Evolutionary conservation across 1,284 basidiomycete genomes (phyloP).

Genomic region (Ceratobasidium sp.): DNA sequence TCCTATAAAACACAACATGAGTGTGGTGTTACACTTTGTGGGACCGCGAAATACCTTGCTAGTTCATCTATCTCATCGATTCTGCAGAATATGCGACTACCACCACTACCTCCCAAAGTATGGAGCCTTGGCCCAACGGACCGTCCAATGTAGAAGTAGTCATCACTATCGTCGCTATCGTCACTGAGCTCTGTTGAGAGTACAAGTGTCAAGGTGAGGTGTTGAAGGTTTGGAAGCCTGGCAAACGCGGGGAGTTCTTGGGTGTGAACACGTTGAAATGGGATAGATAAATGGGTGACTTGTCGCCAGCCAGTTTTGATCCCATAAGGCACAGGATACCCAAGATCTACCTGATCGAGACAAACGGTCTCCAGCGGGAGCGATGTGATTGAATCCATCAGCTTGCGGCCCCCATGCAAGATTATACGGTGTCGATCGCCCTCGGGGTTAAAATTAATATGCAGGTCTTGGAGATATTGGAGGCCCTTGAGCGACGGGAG

Average conservation of each 20-base stretch:
- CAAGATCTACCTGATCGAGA: not conserved
- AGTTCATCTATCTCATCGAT: not conserved
- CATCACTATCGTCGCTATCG: not conserved
- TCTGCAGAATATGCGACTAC: not conserved
- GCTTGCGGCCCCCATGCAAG: not conserved
- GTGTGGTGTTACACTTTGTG: too few relatives aligned
- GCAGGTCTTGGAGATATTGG: not conserved
- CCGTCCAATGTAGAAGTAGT: not conserved
- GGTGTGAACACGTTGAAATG: not conserved
- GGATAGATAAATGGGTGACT: not conserved
- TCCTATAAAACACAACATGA: not conserved
- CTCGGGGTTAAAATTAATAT: not conserved
- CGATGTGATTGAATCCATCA: not conserved
- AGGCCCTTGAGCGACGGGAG: conserved; percentile 1
- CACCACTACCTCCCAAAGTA: not conserved
- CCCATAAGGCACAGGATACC: not conserved
- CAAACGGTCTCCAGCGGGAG: not conserved
- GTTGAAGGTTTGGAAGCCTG: not conserved
- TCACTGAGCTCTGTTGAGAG: not conserved
- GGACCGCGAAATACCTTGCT: not conserved
- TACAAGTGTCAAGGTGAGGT: not conserved
- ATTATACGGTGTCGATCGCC: too few relatives aligned
- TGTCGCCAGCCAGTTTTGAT: not conserved
- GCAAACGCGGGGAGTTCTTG: not conserved
- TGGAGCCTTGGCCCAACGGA: not conserved